Conservation (phyloP, 164 flowering plant genomes). For the Tinospora cordifolia region DNA sequence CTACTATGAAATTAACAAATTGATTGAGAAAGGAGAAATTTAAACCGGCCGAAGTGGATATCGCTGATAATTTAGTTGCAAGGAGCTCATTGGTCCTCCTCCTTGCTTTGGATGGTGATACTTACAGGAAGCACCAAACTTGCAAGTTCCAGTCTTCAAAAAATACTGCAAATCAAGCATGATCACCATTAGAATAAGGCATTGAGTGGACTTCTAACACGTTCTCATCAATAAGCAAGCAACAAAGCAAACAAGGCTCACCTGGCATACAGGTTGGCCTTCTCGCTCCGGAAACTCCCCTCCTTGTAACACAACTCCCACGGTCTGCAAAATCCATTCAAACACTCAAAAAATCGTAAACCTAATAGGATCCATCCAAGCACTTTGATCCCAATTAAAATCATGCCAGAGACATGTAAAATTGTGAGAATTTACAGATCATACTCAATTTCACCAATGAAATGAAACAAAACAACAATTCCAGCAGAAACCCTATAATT, state of each 20-base stretch:
- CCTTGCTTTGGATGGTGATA: slow-evolving; percentile 86
- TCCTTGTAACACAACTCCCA: slow-evolving; percentile 43
- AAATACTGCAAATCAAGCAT: slow-evolving; percentile 49
- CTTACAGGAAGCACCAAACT: slow-evolving; percentile 90
- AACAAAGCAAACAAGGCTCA: slow-evolving; percentile 16
- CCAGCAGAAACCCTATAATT: slow-evolving; percentile 7
- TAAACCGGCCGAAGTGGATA: slow-evolving; percentile 87
- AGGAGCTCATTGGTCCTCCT: slow-evolving; percentile 41
- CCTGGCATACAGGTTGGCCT: slow-evolving; percentile 90
- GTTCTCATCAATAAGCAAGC: neutral
- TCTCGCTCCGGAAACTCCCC: slow-evolving; percentile 78
- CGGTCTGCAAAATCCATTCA: slow-evolving; percentile 35
- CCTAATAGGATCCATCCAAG: too few species aligned
- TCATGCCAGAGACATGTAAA: neutral
- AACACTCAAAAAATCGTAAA: neutral
- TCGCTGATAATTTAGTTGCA: slow-evolving; percentile 60
- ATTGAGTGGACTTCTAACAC: neutral
- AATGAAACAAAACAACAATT: slow-evolving; percentile 16
- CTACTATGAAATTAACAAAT: neutral
- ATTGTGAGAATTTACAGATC: slow-evolving; percentile 14
- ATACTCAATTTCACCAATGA: slow-evolving; percentile 8
- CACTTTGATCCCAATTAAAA: neutral
- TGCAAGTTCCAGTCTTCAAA: slow-evolving; percentile 85
- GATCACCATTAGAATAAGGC: neutral
- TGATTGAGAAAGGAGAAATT: slow-evolving; percentile 9